Evolutionary conservation across 2,329 filamentous ascomycete species (phyloP).

Genomic region (Diaporthe sp.): DNA sequence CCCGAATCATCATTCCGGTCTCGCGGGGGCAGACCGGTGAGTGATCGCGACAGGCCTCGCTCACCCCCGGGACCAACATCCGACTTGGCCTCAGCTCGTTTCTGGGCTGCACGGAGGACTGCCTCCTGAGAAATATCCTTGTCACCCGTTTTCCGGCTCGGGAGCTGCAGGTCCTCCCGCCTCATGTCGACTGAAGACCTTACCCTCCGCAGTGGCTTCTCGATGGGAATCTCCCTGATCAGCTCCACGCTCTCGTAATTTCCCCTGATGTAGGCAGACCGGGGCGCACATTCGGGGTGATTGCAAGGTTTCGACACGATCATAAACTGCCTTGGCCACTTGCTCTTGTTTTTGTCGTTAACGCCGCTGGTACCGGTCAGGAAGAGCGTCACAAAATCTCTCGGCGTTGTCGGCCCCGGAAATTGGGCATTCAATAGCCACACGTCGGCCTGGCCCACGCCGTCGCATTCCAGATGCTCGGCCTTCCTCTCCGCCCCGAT

Average conservation of each 20-base stretch:
- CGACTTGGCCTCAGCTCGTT: conserved; percentile 41
- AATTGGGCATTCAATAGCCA: conserved; percentile 92
- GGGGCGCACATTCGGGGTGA: conserved; percentile 79
- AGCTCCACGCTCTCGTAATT: conserved; percentile 93
- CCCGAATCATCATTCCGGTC: conserved; percentile 26
- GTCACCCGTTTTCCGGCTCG: conserved; percentile 36
- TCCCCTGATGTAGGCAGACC: conserved; percentile 82
- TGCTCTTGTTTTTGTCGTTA: conserved; percentile 49
- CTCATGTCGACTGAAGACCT: conserved; percentile 59
- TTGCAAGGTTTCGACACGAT: conserved; percentile 87
- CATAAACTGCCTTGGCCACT: conserved; percentile 80
- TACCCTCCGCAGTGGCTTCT: conserved; percentile 56
- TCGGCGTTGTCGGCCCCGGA: conserved; percentile 85
- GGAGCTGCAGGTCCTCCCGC: conserved; percentile 48
- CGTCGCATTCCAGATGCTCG: conserved; percentile 70
- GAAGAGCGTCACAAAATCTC: conserved; percentile 88
- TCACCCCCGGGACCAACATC: background rate
- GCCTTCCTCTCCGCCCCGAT: conserved; percentile 85
- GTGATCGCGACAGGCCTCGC: conserved; percentile 4
- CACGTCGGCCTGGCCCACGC: conserved; percentile 76
- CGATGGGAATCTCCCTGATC: conserved; percentile 82
- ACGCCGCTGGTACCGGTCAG: conserved; percentile 60
- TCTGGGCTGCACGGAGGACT: conserved; percentile 55
- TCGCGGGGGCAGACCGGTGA: conserved; percentile 31
- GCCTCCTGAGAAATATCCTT: conserved; percentile 55